Percentiles rank a stretch among this genome's conserved stretches.
These are phyloP conservation scores for Globisporangium nunn DNA, from an alignment of 352 stramenopile genomes.

Conservation along the genomic window DNA sequence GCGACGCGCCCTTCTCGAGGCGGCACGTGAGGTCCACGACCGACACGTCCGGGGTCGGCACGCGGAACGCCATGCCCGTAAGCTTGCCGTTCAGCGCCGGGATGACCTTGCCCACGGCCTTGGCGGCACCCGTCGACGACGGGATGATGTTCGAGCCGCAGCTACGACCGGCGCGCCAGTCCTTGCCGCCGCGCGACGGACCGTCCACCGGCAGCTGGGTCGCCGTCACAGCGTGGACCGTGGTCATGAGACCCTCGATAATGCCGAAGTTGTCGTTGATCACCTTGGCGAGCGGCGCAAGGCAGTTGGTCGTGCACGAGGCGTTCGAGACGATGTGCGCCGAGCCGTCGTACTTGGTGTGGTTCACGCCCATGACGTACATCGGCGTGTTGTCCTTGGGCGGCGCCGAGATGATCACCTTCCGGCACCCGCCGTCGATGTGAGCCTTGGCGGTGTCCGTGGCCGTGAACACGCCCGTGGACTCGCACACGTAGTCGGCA, in stretches of 20 bases:
- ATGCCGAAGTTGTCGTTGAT: constrained; percentile 83
- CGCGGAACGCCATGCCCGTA: constrained; percentile 97
- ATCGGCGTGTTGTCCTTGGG: constrained; percentile 70
- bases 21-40: constrained; percentile 88
- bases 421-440: constrained; percentile 7
- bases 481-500: constrained; percentile 61
- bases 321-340: constrained; percentile 72
- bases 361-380: constrained; percentile 79
- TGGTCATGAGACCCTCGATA: constrained; percentile 80
- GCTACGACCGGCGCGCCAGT: constrained; percentile 67
- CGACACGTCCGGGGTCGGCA: constrained; percentile 97
- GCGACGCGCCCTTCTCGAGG: too few species aligned
- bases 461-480: constrained; percentile 81
- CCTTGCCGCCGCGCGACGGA: constrained; percentile 81
- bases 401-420: constrained; percentile 77
- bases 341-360: constrained; percentile 44
- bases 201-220: constrained; percentile 84
- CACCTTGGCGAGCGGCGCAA: constrained; percentile 65
- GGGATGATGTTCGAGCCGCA: constrained; percentile 89
- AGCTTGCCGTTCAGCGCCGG: constrained; percentile 95
- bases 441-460: constrained; percentile 35
- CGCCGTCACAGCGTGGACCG: constrained; percentile 88
- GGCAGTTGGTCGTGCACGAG: constrained; percentile 84
- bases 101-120: constrained; percentile 84
- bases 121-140: constrained; percentile 78